Conservation (phyloP, 108 stramenopile genomes). For the Chaetoceros muelleri region DNA sequence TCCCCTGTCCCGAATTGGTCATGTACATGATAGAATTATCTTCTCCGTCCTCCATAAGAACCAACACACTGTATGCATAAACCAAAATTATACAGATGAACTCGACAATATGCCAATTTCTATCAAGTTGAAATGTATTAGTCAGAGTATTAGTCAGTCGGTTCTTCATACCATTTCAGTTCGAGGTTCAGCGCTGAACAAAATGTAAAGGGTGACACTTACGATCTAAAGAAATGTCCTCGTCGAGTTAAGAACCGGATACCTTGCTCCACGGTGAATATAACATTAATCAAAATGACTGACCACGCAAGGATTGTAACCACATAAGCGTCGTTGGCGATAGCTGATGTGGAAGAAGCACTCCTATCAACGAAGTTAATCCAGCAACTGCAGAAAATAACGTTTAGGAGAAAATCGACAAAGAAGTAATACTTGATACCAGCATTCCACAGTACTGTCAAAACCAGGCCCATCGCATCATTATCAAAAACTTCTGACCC, state of each 20-base stretch:
- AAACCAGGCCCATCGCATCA: slow-evolving; percentile 27
- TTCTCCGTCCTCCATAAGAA: not conserved
- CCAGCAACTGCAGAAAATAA: slow-evolving; percentile 17
- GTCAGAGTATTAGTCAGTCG: too few species aligned
- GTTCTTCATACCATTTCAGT: not conserved
- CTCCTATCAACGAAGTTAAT: slow-evolving; percentile 14
- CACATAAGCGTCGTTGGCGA: not conserved
- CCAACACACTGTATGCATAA: slow-evolving; percentile 4
- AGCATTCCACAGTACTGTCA: slow-evolving; percentile 18
- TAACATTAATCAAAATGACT: not conserved
- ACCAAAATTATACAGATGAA: slow-evolving; percentile 16
- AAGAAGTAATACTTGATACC: slow-evolving; percentile 16
- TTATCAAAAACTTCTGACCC: slow-evolving; percentile 18
- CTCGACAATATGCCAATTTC: slow-evolving; percentile 19
- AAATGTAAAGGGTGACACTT: not conserved
- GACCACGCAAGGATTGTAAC: not conserved
- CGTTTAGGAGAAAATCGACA: slow-evolving; percentile 12
- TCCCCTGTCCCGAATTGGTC: not conserved
- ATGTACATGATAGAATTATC: not conserved
- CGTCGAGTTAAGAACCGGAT: not conserved
- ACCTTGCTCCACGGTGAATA: not conserved
- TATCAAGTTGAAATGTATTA: not conserved
- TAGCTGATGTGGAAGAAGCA: slow-evolving; percentile 1
- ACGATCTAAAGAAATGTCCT: not conserved
- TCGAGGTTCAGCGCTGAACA: not conserved